phyloP scores from a whole-genome alignment of 345 rosid genomes.

The Camelina hispida region DNA sequence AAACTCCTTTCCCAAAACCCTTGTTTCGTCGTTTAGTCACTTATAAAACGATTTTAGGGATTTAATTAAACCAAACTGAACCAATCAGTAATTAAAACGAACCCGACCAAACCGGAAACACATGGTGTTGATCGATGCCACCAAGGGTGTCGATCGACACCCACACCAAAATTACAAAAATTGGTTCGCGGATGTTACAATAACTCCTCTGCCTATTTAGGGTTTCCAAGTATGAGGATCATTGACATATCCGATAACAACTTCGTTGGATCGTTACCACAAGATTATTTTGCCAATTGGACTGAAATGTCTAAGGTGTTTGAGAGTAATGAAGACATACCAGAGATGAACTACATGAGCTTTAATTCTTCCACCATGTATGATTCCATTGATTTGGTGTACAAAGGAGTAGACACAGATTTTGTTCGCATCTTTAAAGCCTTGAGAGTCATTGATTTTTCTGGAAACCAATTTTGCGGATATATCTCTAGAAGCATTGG shows the following conservation, averaged over 20 bases:
- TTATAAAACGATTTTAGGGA: too few relatives aligned
- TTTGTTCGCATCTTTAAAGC: background rate
- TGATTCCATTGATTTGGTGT: background rate
- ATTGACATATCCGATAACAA: conserved; percentile 1
- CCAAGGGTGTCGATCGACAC: too few relatives aligned
- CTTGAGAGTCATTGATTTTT: conserved; percentile 22
- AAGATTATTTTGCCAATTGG: background rate
- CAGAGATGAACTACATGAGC: background rate
- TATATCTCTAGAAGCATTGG: background rate
- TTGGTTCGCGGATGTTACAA: too few relatives aligned
- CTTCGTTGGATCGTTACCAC: background rate
- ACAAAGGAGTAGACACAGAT: background rate
- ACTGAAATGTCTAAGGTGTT: background rate
- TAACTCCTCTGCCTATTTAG: background rate
- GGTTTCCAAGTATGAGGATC: background rate
- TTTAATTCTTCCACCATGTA: too few relatives aligned
- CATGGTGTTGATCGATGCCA: too few relatives aligned
- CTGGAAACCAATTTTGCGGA: background rate
- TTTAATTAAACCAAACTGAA: too few relatives aligned
- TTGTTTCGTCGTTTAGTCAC: too few relatives aligned
- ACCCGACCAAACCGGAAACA: too few relatives aligned
- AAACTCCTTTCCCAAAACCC: too few relatives aligned
- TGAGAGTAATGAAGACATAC: background rate
- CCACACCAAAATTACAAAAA: too few relatives aligned
- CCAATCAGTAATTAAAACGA: too few relatives aligned